Base-by-base conservation (phyloP, 2,329 filamentous ascomycete genomes). In the Onygena corvina region DNA sequence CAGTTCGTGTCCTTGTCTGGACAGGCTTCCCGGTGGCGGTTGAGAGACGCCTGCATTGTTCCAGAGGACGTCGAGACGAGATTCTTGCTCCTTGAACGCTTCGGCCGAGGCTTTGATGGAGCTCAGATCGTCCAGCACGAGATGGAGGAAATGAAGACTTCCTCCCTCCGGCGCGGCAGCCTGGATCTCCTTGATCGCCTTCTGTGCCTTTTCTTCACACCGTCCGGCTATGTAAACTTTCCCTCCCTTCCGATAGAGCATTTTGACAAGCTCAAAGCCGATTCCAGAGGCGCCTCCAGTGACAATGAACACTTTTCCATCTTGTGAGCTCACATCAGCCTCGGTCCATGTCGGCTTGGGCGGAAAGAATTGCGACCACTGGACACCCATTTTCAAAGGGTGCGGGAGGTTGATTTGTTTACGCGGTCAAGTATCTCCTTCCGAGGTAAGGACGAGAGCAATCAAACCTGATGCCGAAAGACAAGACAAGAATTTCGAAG, bases 151-250 rank as follows among this genome's bases (percentile, higher is more conserved):
- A 12, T 53, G 52, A 0, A 72, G 46, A 3, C 50, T 44, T 1
- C 55, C 50, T 1, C 64, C 66, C 3, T 51, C 44, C 1, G 54
- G 48, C 14, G 42, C 14, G 2, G 57, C 57, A 3, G 56, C 57
- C 1, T 55, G 46, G 53, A 75, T 70, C 4, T 60, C 56, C 3
- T 57, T 51, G 47, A 74, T 73, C 3, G 69, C 67, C 5, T 48
- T 54, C 12, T 54, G 52, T 1, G 65, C 64, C 53, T 71, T 72
- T 3, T 61, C 57, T 46, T 65, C 58, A 1, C 65, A 67, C 18
- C 71, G 67, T 1, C 64, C 68, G 9, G 66, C 64, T 16, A 73
- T 54, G 54, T 71, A 74, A 31, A 74, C 67, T 46, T 63, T 71
- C 29, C 65, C 71, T 51, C 68, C 66, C 30, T 65, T 61, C 21